Conservation (phyloP, 805 yeast genomes). For the Ogataea allantospora region DNA sequence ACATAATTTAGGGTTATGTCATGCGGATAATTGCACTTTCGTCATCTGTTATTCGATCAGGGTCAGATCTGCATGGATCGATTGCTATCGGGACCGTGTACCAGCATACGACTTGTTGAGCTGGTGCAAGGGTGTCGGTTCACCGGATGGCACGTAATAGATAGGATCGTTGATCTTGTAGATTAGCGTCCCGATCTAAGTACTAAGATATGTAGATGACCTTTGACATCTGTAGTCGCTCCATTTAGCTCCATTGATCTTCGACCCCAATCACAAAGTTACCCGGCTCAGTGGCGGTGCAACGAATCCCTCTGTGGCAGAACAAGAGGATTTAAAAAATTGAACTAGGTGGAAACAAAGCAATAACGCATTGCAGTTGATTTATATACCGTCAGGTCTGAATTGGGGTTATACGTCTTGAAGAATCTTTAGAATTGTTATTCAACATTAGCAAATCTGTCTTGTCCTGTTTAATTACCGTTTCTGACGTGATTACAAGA, state of each 20-base stretch:
- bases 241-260: background rate
- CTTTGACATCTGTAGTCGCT: too few relatives aligned
- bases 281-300: conserved; percentile 12
- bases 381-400: background rate
- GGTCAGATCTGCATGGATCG: background rate
- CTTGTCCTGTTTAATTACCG: background rate
- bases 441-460: background rate
- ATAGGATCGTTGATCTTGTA: too few relatives aligned
- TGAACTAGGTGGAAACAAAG: conserved; percentile 11
- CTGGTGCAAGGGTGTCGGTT: conserved; percentile 11
- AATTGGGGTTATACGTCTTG: background rate
- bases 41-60: background rate
- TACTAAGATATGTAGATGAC: too few relatives aligned
- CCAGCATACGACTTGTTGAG: conserved; percentile 9
- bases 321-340: conserved; percentile 10
- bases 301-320: conserved; percentile 6
- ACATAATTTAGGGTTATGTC: background rate
- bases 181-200: background rate
- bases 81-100: background rate
- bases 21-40: background rate
- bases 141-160: background rate
- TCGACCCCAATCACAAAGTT: background rate
- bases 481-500: background rate
- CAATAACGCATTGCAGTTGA: conserved; percentile 5
- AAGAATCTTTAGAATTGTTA: background rate